Evolutionary conservation across 2,329 filamentous ascomycete genomes (phyloP), one percentile per base, ranked within the genome.

Genomic region (Macroventuria anomochaeta): DNA sequence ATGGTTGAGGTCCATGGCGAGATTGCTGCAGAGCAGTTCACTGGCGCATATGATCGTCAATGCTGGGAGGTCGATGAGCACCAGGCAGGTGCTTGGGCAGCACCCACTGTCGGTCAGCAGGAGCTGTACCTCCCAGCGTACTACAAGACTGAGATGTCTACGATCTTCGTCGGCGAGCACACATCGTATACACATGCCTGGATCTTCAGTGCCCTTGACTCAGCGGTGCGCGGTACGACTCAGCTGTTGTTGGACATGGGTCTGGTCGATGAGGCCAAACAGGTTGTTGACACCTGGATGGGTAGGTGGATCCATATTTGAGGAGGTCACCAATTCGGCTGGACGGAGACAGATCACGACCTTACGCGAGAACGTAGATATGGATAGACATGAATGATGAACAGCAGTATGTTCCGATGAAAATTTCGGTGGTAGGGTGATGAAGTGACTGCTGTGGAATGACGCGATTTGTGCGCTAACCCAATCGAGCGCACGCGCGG

Each of bases 131-230:
- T 91, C 7, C 88, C 88, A 0, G 84, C 87, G n/a, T 91, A 89
- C 65, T 89, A 88, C 65, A 83, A 86, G 67, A 90, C 87, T 0
- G 84, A 90, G 70, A 81, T 81, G 58, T 84, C 86, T 40, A 85
- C 87, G n/a, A 84, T 90, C 28, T 89, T 89, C 54, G 77, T 88
- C 1, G 75, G 75, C 2, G 88, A 90, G 69, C 87, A 90, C 66
- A 89, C 87, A 0, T 84, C 81, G 6, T 89, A 87, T 66, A 91
- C 88, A 0, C 88, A 90, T 65, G 87, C 86, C 1, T 90, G 86
- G 87, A 87, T 89, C 42, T 82, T 83, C 26, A 84, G 82, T 2
- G 87, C 88, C 1, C 74, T 90, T 4, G 87, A 90, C 66, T 87
- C 83, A 10, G 87, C 85, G 0, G 83, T 90, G 1, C 77, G 88